Percentiles rank a stretch among this genome's conserved stretches.
phyloP scores from a whole-genome alignment of 345 rosid genomes.

The Diplotaxis tenuifolia region DNA sequence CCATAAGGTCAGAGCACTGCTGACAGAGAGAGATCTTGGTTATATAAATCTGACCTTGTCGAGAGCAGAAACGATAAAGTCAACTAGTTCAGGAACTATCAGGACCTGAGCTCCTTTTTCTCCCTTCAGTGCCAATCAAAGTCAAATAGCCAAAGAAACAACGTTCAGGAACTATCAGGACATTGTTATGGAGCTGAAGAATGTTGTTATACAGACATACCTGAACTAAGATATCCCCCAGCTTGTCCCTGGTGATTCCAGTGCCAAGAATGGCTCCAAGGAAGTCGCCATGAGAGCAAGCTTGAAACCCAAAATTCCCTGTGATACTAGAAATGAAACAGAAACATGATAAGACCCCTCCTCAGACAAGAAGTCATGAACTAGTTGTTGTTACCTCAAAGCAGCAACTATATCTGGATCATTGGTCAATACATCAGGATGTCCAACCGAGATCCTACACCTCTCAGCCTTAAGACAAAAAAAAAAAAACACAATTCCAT shows the following conservation, averaged over 20 bases:
- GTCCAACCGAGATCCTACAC: slow-evolving; percentile 82
- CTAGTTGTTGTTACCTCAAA: slow-evolving; percentile 48
- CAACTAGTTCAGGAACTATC: slow-evolving; percentile 75
- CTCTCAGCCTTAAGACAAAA: slow-evolving; percentile 71
- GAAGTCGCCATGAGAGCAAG: slow-evolving; percentile 90
- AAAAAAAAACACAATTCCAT: slow-evolving; percentile 13
- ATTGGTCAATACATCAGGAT: slow-evolving; percentile 54
- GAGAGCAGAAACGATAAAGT: slow-evolving; percentile 65
- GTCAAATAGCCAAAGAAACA: slow-evolving; percentile 3
- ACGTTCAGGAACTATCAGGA: too few relatives aligned
- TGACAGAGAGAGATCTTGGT: not conserved
- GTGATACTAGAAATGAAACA: slow-evolving; percentile 48
- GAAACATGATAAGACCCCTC: slow-evolving; percentile 2
- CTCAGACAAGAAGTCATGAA: slow-evolving; percentile 13
- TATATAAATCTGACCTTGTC: slow-evolving; percentile 73
- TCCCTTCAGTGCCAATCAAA: slow-evolving; percentile 47
- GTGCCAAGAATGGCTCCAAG: slow-evolving; percentile 93
- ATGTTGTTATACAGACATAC: slow-evolving; percentile 23
- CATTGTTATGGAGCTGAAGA: slow-evolving; percentile 12
- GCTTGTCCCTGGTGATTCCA: slow-evolving; percentile 79
- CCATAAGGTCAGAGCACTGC: not conserved
- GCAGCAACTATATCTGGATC: slow-evolving; percentile 78
- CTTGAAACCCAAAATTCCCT: slow-evolving; percentile 75
- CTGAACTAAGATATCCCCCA: slow-evolving; percentile 91
- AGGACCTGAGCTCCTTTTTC: slow-evolving; percentile 83